Base-by-base conservation (phyloP, 208 protist species). In the Leptomonas pyrrhocoris region DNA sequence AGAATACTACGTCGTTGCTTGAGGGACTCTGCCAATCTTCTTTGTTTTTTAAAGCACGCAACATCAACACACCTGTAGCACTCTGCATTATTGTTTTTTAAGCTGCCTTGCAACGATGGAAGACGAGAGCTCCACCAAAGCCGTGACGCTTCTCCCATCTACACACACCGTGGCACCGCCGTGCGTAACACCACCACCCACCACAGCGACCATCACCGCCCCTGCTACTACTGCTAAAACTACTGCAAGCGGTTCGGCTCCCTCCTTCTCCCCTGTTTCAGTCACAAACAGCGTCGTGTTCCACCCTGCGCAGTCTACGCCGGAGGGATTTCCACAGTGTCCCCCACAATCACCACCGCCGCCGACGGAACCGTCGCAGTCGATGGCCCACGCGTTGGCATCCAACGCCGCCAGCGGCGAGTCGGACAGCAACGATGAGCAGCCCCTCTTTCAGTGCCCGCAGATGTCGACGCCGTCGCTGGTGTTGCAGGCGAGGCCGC, bases 371-470 rank as follows among this genome's bases (percentile, higher is more conserved):
- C 66, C 30, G 56, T 53, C 56, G 67, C 25, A 21, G 18, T 48
- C 31, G 34, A 19, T 30, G 43, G 48, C 23, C 8, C 27, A 12
- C 46, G 34, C 56, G 4, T 8, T 27, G 34, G 27, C 21, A 23
- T 27, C 50, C 18, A 62, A 63, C 27, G 28, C 19, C n/a, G 42
- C 48, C 40, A 16, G 46, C 31, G 61, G 55, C 51, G 71, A 68
- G 56, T 70, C 71, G 28, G 65, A 73, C 74, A 77, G 74, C 50
- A 68, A 84, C 60, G 74, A 74, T 19, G 49, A 77, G 43, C 54
- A 50, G 46, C 57, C 53, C 48, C 50, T 79, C 31, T 65, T 77
- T 27, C 72, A 70, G 25, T 54, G 59, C 6, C 63, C 64, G 0
- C 42, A 55, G 12, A 42, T 51, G 40, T 40, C 61, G 19, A 18